Evolutionary conservation across 2,329 filamentous ascomycete genomes (phyloP), one percentile per base, ranked within the genome.

Genomic region (Cladosporium austrohemisphaericum): DNA sequence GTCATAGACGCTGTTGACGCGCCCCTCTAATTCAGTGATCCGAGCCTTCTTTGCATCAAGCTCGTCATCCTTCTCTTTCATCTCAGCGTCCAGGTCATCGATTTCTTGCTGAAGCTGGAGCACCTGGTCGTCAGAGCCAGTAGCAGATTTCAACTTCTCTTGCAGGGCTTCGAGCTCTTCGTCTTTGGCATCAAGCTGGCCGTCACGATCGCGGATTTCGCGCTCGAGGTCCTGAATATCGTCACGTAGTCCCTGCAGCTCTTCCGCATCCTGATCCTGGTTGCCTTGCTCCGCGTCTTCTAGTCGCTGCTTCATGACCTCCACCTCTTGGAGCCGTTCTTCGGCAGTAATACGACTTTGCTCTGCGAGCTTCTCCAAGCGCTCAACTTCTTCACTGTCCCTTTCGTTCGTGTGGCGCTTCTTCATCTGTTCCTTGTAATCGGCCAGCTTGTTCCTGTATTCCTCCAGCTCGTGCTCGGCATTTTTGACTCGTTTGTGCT

Each of bases 401-500:
- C 76, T 80, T 56, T 89, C 83, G 60, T 90, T 84, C 9, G 79
- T 80, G 55, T 89, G 83, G 60, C 85, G 86, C 60, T 81, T 81
- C 68, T 88, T 89, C 47, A 88, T 78, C 61, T 86, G 87, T 52
- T 94, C 86, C 55, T 91, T 86, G 52, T 95, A 80, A 55, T 94
- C 88, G 49, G 84, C 72, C 56, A 96, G 82, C 65, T 95, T 88
- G 59, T 86, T 77, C 47, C 86, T 82, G 66, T 94, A 95, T 51
- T 78, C 78, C 63, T 95, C 91, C 2, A 97, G 77, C 53, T 96
- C 89, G 56, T 83, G 84, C 71, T 97, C 91, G 3, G 92, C 91
- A 18, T 83, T 79, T 16, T 80, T 81, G 9, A 98, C 75, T 32
- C 85, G 85, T 66, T 95, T 97, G 65, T 87, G 88, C 71, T 92